A percentile compares a stretch with the other conserved stretches of the same genome.
Conservation (phyloP, 2,329 filamentous ascomycete species). For the Amauroascus verrucosus region DNA sequence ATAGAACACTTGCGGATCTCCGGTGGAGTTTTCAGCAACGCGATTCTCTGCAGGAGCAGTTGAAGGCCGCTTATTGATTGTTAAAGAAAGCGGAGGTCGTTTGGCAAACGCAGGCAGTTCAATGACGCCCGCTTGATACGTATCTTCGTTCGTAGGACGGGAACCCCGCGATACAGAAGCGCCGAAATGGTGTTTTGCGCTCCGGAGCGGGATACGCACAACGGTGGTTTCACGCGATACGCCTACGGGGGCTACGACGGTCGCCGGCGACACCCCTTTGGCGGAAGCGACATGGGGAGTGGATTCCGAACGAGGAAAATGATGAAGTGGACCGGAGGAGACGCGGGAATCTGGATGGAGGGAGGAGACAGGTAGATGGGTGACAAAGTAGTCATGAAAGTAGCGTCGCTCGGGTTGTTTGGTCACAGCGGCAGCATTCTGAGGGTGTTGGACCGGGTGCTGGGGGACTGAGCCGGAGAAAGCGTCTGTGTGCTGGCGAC, state of each 20-base stretch:
- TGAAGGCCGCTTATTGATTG: constrained; percentile 24
- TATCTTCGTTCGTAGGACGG: constrained; percentile 83
- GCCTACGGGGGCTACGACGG: constrained; percentile 51
- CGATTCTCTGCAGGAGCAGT: constrained; percentile 41
- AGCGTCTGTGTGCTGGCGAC: constrained; percentile 20
- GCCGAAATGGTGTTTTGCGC: constrained; percentile 93
- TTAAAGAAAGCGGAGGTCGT: constrained; percentile 58
- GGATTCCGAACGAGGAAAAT: constrained; percentile 74
- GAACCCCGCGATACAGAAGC: constrained; percentile 68
- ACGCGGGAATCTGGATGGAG: constrained; percentile 73
- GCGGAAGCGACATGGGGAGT: constrained; percentile 57
- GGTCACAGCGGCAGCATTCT: not conserved
- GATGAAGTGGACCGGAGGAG: constrained; percentile 59
- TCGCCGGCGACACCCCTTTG: constrained; percentile 39
- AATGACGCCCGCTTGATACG: constrained; percentile 87
- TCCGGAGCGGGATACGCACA: constrained; percentile 84
- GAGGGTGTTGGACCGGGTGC: constrained; percentile 11
- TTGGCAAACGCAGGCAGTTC: constrained; percentile 88
- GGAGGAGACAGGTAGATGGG: constrained; percentile 85
- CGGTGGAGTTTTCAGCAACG: constrained; percentile 62
- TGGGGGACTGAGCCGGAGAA: constrained; percentile 6
- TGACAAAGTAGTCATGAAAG: constrained; percentile 97
- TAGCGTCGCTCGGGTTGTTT: constrained; percentile 32
- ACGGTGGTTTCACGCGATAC: constrained; percentile 71
- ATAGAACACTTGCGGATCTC: constrained; percentile 94